Evolutionary conservation across 495 filamentous ascomycete species (phyloP).

Genomic region (Talaromyces liani): DNA sequence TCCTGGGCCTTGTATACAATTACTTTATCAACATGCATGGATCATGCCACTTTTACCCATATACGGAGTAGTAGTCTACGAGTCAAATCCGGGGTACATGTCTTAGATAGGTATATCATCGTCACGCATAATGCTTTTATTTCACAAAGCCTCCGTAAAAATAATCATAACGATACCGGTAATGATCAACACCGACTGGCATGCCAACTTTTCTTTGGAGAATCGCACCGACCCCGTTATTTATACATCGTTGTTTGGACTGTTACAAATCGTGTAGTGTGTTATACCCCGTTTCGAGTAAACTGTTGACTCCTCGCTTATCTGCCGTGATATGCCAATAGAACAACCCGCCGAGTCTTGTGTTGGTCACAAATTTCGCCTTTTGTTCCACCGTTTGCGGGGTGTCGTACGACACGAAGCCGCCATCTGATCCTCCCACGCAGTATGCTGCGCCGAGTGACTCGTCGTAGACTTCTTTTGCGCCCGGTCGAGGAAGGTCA

Average conservation of each 20-base stretch:
- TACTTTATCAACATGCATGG: no score
- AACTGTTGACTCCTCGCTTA: conserved; percentile 55
- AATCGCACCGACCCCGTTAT: neutral
- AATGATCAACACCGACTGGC: neutral
- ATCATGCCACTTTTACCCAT: no score
- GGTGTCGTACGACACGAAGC: conserved; percentile 84
- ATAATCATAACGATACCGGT: neutral
- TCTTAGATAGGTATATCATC: neutral
- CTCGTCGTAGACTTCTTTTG: conserved; percentile 63
- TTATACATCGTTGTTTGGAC: neutral
- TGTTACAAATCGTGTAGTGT: conserved; percentile 51
- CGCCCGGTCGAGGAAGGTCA: conserved; percentile 63
- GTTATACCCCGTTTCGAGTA: conserved; percentile 69
- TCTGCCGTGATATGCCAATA: conserved; percentile 91
- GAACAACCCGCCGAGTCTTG: conserved; percentile 74
- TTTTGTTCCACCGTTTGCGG: conserved; percentile 78
- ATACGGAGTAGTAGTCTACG: neutral
- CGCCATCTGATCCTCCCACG: conserved; percentile 71
- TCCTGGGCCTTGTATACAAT: no score
- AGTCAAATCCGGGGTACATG: neutral
- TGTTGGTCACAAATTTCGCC: conserved; percentile 69
- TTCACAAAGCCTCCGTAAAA: conserved; percentile 1
- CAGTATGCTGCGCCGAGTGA: conserved; percentile 67
- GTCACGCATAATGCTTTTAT: neutral
- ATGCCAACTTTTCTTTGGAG: neutral